These are phyloP conservation scores for Trebouxia sp. DNA, from an alignment of 139 green algal genomes.

Conservation along the genomic window DNA sequence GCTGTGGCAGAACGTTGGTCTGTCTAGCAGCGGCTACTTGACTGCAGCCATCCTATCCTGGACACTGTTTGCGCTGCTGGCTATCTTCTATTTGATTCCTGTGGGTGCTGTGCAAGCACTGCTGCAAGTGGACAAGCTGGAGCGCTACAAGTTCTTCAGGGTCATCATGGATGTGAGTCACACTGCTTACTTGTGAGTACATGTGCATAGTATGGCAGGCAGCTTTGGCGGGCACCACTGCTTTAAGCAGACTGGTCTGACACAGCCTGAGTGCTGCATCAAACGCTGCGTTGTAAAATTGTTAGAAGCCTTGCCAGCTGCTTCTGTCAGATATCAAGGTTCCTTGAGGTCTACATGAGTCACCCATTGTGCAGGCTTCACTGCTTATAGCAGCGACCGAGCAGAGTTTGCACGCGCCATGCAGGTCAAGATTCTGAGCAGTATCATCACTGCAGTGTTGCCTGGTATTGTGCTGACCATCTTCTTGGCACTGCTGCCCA, in stretches of 20 bases:
- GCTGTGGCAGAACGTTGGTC: background rate
- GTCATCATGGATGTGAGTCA: constrained; percentile 20
- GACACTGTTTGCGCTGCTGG: constrained; percentile 31
- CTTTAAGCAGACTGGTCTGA: no score
- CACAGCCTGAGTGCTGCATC: no score
- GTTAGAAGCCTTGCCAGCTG: no score
- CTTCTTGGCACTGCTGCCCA: constrained; percentile 71
- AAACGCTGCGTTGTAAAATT: no score
- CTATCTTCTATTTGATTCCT: constrained; percentile 46
- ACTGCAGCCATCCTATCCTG: constrained; percentile 3
- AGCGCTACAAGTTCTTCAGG: constrained; percentile 6
- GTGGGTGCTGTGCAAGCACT: constrained; percentile 46
- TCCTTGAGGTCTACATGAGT: no score
- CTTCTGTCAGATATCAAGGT: no score
- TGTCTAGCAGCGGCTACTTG: background rate
- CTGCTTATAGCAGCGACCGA: no score
- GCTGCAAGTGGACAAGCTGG: constrained; percentile 41
- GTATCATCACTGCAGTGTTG: constrained; percentile 54
- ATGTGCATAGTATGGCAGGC: no score
- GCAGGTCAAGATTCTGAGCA: constrained; percentile 38
- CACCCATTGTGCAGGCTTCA: no score
- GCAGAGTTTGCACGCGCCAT: background rate
- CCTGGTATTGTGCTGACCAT: constrained; percentile 70
- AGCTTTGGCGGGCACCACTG: no score
- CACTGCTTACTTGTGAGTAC: no score